Evolutionary conservation across 768 basidiomycete genomes (phyloP).

Genomic region (Psilocybe cyanescens): DNA sequence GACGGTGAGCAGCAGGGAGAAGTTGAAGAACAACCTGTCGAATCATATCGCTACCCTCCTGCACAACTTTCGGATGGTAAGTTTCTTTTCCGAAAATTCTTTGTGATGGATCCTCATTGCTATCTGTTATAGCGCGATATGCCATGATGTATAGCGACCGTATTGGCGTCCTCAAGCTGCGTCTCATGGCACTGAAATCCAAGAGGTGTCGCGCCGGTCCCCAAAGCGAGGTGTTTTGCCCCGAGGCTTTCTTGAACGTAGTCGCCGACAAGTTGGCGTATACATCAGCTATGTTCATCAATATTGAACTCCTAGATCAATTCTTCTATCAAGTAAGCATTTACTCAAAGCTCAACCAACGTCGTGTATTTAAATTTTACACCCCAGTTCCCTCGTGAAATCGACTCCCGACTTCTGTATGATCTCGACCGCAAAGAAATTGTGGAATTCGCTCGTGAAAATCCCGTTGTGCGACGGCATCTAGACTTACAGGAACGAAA

Average conservation of each 20-base stretch:
- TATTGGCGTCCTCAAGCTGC: conserved; percentile 80
- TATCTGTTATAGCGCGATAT: conserved; percentile 70
- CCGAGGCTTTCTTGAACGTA: conserved; percentile 95
- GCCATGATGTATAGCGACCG: conserved; percentile 89
- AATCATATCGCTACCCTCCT: conserved; percentile 89
- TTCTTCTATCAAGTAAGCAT: conserved; percentile 94
- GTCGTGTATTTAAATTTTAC: neutral
- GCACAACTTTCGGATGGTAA: conserved; percentile 91
- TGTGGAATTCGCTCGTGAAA: conserved; percentile 91
- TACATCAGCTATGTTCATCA: conserved; percentile 98
- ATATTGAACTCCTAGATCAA: conserved; percentile 95
- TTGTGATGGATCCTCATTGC: conserved; percentile 15
- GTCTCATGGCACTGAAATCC: conserved; percentile 84
- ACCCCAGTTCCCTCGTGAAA: conserved; percentile 91
- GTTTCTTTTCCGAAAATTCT: conserved; percentile 22
- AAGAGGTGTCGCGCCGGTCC: conserved; percentile 89
- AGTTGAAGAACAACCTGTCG: conserved; percentile 50
- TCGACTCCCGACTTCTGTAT: conserved; percentile 91
- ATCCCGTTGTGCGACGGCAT: conserved; percentile 85
- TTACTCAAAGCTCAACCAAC: neutral
- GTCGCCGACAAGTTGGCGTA: conserved; percentile 97
- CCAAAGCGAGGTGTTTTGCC: conserved; percentile 88
- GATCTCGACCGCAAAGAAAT: conserved; percentile 93
- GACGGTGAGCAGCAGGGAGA: conserved; percentile 38
- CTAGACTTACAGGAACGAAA: conserved; percentile 96